Conservation (phyloP, 225 moss, liverwort and hornwort genomes). For the Rhytidiadelphus loreus region DNA sequence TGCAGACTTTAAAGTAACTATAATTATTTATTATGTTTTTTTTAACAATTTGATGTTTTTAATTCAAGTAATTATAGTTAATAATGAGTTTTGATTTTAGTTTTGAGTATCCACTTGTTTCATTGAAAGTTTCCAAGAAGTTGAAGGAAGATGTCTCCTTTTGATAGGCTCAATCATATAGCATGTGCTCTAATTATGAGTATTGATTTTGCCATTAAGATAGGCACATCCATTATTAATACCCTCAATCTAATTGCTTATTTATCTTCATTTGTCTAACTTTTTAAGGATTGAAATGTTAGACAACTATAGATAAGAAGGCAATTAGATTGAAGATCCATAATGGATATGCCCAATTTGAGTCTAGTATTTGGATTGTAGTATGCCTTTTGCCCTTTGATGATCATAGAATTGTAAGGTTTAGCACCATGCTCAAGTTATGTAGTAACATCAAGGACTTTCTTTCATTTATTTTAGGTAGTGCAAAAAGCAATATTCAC, state of each 20-base stretch:
- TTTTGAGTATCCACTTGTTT: neutral
- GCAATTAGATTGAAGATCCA: neutral
- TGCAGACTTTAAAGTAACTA: accelerated
- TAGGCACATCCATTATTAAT: neutral
- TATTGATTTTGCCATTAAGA: neutral
- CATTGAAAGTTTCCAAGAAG: neutral
- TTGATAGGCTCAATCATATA: neutral
- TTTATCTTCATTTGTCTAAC: neutral
- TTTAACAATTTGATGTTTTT: neutral
- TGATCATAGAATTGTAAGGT: neutral
- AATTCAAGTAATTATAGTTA: neutral
- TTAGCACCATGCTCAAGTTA: accelerated
- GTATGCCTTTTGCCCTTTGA: accelerated
- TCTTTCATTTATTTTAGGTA: no score
- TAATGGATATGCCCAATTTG: neutral
- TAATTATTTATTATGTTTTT: no score
- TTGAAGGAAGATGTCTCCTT: neutral
- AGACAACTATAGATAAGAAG: neutral
- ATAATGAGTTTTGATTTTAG: no score
- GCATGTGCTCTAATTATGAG: neutral
- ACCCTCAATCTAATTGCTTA: neutral
- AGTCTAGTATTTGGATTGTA: neutral
- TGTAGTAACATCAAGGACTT: neutral
- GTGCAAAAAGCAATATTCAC: no score
- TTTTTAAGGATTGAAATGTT: no score